Base-by-base conservation (phyloP, 352 stramenopile genomes). In the Globisporangium takayamanum region DNA sequence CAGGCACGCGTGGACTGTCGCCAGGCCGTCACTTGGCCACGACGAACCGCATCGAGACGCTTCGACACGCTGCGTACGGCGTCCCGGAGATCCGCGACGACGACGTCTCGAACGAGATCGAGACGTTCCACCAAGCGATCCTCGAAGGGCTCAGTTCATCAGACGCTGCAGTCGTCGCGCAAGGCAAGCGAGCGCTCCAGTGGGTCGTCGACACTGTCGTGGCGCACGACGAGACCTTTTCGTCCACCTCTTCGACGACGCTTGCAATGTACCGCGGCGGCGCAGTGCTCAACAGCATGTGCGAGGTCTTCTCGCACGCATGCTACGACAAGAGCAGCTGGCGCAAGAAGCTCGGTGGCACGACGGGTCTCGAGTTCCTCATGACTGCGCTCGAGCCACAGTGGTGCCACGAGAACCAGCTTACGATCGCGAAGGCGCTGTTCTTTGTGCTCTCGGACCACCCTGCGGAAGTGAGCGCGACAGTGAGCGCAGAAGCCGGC, bases 401-500 rank as follows among this genome's bases (percentile, higher is more conserved):
- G 30, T 96, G 88, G 79, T 90, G 79, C 54, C 86, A 91, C 51
- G 84, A 94, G 67, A 95, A 95, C 57, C 80, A 95, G 55, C 67
- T 95, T 4, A 84, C 70, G 26, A 92, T 96, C 51, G 67, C 89
- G 18, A 92, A 92, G 42, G 78, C 82, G 4, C 60, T 96, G 39
- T 90, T 96, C 52, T 96, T 95, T 55, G 85, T 96, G 28, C 63
- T 96, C 16, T 89, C 82, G 8, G 84, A 95, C 51, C 87, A 96
- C 56, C 84, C 86, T 4, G 68, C 80, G 4, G 87, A 96, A 74
- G 81, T 95, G 30, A 92, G 78, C 50, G 72, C 80, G 4, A 89
- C 69, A n/a, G 76, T 95, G 33, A 89, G 78, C 59, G 59, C 66
- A 12, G 83, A 92, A 41, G 88, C 84, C 14, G 82, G 84, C 11